phyloP scores from a whole-genome alignment of 2,329 filamentous ascomycete species.

The Trichoderma breve region DNA sequence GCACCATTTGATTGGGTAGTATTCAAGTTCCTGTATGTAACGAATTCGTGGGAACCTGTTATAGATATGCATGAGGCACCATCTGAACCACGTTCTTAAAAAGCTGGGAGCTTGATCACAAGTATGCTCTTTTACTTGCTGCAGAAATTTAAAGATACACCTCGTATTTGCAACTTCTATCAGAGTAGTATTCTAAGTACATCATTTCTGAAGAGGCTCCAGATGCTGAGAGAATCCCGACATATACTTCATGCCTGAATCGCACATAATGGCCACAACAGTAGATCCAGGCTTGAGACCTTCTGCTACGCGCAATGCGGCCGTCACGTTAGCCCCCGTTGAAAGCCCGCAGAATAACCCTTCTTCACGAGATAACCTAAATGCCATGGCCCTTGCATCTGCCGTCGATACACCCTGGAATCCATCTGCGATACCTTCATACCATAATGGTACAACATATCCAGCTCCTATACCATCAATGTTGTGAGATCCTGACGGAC shows the following conservation, averaged over 20 bases:
- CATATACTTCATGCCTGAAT: conserved; percentile 16
- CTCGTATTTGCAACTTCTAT: neutral
- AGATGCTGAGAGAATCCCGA: neutral
- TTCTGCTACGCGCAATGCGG: conserved; percentile 9
- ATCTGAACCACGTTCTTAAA: too few relatives aligned
- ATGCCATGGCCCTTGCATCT: conserved; percentile 2
- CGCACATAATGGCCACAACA: conserved; percentile 12
- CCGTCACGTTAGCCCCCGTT: neutral
- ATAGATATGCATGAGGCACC: neutral
- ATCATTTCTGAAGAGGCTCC: neutral
- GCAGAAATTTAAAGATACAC: neutral
- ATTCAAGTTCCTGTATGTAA: neutral
- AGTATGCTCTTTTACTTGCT: neutral
- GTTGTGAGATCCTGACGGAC: neutral
- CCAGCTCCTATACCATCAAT: conserved; percentile 15
- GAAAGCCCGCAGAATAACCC: conserved; percentile 13
- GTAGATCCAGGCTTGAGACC: neutral
- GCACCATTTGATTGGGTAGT: too few relatives aligned
- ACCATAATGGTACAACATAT: conserved; percentile 8
- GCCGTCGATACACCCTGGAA: neutral
- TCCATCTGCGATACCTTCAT: conserved; percentile 4
- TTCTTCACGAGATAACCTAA: neutral
- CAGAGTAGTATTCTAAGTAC: neutral
- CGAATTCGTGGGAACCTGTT: neutral
- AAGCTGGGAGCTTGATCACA: neutral